A percentile compares a stretch with the other conserved stretches of the same genome.
phyloP scores from a whole-genome alignment of 2,329 filamentous ascomycete genomes.

The Colletotrichum orchidophilum region DNA sequence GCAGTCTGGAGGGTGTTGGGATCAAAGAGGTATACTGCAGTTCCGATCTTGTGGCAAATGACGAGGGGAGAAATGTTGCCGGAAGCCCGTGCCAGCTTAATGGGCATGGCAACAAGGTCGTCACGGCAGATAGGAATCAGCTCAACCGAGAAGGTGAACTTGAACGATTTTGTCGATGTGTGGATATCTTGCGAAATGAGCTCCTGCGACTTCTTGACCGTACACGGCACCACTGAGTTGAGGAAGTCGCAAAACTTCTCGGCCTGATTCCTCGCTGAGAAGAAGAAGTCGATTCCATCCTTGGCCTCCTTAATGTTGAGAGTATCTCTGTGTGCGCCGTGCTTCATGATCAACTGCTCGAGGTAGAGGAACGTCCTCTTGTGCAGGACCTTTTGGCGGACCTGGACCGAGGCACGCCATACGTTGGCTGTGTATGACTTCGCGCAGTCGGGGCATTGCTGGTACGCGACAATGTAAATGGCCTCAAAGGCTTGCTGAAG shows the following conservation, averaged over 20 bases:
- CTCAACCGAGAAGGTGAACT: constrained; percentile 91
- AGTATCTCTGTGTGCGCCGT: constrained; percentile 88
- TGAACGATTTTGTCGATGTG: constrained; percentile 90
- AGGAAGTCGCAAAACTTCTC: constrained; percentile 94
- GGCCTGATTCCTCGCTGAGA: constrained; percentile 86
- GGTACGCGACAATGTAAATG: constrained; percentile 86
- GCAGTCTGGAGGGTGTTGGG: constrained; percentile 90
- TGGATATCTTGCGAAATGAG: constrained; percentile 94
- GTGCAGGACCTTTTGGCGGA: constrained; percentile 95
- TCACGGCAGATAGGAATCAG: constrained; percentile 97
- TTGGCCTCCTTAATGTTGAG: constrained; percentile 98
- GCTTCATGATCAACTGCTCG: constrained; percentile 96
- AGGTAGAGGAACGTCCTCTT: constrained; percentile 80
- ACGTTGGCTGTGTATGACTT: constrained; percentile 98
- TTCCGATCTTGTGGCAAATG: constrained; percentile 85
- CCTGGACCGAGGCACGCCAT: constrained; percentile 93
- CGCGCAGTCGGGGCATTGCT: constrained; percentile 93
- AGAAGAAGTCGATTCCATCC: constrained; percentile 97
- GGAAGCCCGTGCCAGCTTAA: constrained; percentile 85
- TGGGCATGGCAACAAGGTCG: constrained; percentile 91
- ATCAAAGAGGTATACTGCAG: constrained; percentile 88
- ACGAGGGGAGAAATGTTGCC: constrained; percentile 90
- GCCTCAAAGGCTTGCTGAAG: constrained; percentile 97
- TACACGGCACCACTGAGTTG: constrained; percentile 80
- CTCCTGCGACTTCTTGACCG: constrained; percentile 80